Conservation (phyloP, 768 basidiomycete species). For the Boletus vermiculosoides region DNA sequence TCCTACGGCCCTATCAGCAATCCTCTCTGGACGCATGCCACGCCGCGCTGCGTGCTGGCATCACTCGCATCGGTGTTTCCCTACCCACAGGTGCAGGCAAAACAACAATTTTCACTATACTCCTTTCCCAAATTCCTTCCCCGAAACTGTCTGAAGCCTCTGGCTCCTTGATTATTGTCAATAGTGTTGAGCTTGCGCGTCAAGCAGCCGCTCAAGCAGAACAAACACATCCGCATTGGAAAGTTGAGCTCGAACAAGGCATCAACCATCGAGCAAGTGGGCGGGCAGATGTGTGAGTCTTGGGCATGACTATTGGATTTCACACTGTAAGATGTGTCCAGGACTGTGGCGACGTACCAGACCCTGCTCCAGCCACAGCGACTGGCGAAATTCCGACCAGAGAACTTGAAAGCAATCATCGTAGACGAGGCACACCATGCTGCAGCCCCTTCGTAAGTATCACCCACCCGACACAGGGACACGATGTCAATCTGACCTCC, state of each 20-base stretch:
- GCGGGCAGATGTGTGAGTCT: constrained; percentile 71
- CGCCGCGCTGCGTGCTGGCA: constrained; percentile 65
- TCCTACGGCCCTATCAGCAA: constrained; percentile 86
- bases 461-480: background rate
- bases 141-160: constrained; percentile 45
- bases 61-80: constrained; percentile 76
- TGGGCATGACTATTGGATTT: background rate
- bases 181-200: constrained; percentile 82
- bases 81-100: constrained; percentile 86
- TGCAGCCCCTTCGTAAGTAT: constrained; percentile 80
- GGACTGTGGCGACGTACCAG: constrained; percentile 89
- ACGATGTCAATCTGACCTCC: constrained; percentile 4
- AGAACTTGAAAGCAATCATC: constrained; percentile 67
- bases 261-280: constrained; percentile 71
- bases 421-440: constrained; percentile 97
- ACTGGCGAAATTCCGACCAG: constrained; percentile 73
- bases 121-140: constrained; percentile 63
- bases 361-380: constrained; percentile 66
- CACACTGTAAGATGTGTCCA: constrained; percentile 26
- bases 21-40: constrained; percentile 75
- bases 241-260: constrained; percentile 92
- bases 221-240: constrained; percentile 66
- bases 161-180: constrained; percentile 79
- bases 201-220: constrained; percentile 79
- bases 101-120: constrained; percentile 87